Conservation (phyloP, 768 basidiomycete species). For the Tulasnella sp. region DNA sequence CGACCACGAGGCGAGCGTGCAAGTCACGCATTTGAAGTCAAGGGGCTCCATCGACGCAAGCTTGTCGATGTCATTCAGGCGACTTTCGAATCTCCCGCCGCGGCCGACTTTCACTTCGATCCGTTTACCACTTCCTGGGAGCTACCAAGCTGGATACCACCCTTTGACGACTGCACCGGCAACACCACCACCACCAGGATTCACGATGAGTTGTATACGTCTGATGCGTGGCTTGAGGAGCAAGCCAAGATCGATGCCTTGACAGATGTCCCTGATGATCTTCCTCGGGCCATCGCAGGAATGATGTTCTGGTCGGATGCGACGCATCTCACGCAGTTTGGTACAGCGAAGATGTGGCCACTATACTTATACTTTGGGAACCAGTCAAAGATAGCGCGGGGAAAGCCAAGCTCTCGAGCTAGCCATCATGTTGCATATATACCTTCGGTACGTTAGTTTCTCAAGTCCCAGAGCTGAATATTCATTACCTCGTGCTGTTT, state of each 20-base stretch:
- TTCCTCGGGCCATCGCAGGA: conserved; percentile 10
- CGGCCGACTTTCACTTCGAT: not conserved
- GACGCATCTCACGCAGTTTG: conserved; percentile 17
- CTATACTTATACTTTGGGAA: conserved; percentile 18
- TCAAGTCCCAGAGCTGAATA: not conserved
- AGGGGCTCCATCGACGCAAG: not conserved
- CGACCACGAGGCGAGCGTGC: not conserved
- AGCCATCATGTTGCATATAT: conserved; percentile 16
- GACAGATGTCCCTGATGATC: not conserved
- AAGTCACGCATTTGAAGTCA: not conserved
- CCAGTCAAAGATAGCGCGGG: conserved; percentile 5
- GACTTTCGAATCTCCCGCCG: not conserved
- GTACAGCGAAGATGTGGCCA: conserved; percentile 18
- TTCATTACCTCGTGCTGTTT: not conserved
- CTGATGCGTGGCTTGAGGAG: conserved; percentile 3
- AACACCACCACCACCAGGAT: not conserved
- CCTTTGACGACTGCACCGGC: not conserved
- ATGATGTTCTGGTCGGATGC: conserved; percentile 18
- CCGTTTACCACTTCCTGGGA: not conserved
- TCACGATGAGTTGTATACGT: conserved; percentile 5
- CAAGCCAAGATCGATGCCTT: not conserved
- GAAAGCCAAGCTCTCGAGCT: not conserved
- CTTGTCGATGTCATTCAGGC: not conserved
- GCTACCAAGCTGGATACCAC: not conserved
- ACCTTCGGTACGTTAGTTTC: not conserved